phyloP scores from a whole-genome alignment of 2,329 filamentous ascomycete species.

The Aspergillus costaricaensis region DNA sequence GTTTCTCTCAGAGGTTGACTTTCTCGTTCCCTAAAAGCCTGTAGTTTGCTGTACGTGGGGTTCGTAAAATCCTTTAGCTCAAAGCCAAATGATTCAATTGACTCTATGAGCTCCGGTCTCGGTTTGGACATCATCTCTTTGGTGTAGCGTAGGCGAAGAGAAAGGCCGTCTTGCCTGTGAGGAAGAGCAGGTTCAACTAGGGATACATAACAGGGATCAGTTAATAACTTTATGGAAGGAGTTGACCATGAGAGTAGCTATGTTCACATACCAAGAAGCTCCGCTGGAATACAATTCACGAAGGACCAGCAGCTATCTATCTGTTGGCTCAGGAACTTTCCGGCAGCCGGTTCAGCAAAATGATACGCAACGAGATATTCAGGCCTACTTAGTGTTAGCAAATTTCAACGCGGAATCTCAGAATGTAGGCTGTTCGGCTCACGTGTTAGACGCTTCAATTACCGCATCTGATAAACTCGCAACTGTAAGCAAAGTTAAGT shows the following conservation, averaged over 20 bases:
- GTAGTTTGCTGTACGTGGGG: neutral
- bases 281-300: neutral
- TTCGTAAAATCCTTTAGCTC: neutral
- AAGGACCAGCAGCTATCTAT: slow-evolving; percentile 2
- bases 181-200: slow-evolving; percentile 3
- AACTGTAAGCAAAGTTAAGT: neutral
- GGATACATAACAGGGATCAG: neutral
- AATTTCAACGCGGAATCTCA: neutral
- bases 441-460: neutral
- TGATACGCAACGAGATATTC: slow-evolving; percentile 5
- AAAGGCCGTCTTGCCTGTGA: neutral
- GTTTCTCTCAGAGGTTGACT: neutral
- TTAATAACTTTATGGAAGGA: neutral
- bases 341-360: neutral
- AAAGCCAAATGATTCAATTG: no score
- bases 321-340: slow-evolving; percentile 8
- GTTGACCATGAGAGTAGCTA: neutral
- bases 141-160: neutral
- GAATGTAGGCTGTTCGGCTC: no score
- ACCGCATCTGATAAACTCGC: neutral
- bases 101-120: neutral
- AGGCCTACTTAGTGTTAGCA: neutral
- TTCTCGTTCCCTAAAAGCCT: neutral
- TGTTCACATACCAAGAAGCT: neutral
- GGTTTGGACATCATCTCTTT: slow-evolving; percentile 3